Evolutionary conservation across 2,329 filamentous ascomycete species (phyloP), one percentile per base, ranked within the genome.

Genomic region (Epichloe baconii): DNA sequence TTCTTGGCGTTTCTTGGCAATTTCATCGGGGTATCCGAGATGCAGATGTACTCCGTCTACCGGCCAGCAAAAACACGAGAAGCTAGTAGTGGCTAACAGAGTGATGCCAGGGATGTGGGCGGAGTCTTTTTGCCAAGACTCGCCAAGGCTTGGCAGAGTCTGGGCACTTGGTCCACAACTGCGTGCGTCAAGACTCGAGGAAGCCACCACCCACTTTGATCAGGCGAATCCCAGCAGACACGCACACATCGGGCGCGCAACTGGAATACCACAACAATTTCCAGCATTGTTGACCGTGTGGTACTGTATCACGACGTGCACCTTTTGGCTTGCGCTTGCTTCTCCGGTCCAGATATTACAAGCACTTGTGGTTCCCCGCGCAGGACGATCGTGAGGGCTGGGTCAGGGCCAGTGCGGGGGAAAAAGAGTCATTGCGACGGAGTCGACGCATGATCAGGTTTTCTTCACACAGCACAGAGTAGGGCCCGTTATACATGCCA

Each of bases 101-200:
- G 37, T 31, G 59, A 64, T 59, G 23, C 48, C 26, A n/a, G 46
- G 45, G 44, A 43, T 8, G 50, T 51, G 59, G 57, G 65, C 59
- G 59, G 61, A 63, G 58, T 58, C 55, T 48, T 56, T 42, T 40
- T 62, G 65, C 66, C 66, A 68, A 68, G 65, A 52, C 26, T 52
- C 52, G 64, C 64, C 66, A 68, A 66, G 64, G 0, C 66, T 68
- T 69, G 67, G 66, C 66, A 59, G 35, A 48, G 53, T 52, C 66
- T 69, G 63, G 67, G 67, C 66, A 60, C 57, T 58, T 59, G 61
- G 60, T 59, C 60, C 62, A 64, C 45, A 45, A n/a, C 40, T 41
- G 47, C 38, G 26, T 49, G 47, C 47, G 47, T 35, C 47, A n/a
- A 40, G n/a, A 48, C 23, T 44, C 23, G 43, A 35, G 19, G 17